These are phyloP conservation scores for Fusarium coffeatum DNA, from an alignment of 2,329 filamentous ascomycete genomes.

Conservation along the genomic window DNA sequence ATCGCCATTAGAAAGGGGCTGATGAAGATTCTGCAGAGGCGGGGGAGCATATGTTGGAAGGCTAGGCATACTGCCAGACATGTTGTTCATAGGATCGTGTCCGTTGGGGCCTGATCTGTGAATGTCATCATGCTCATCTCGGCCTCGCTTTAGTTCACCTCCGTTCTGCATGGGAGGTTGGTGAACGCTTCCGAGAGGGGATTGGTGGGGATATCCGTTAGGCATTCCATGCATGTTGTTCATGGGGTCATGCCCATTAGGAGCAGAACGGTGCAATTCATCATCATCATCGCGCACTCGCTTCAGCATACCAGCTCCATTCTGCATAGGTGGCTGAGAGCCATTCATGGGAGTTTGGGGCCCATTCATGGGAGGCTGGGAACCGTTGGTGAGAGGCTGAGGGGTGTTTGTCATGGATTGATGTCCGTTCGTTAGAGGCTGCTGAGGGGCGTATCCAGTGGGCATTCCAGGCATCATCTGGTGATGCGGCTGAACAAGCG, in stretches of 20 bases:
- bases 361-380: slow-evolving; percentile 34
- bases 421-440: slow-evolving; percentile 19
- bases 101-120: slow-evolving; percentile 73
- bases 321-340: slow-evolving; percentile 60
- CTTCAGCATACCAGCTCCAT: slow-evolving; percentile 67
- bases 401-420: slow-evolving; percentile 22
- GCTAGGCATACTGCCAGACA: slow-evolving; percentile 65
- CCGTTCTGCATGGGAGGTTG: slow-evolving; percentile 69
- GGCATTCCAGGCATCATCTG: slow-evolving; percentile 29
- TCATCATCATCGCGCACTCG: slow-evolving; percentile 71
- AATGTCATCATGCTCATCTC: slow-evolving; percentile 71
- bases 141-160: slow-evolving; percentile 60
- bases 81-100: slow-evolving; percentile 75
- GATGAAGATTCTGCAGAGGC: slow-evolving; percentile 54
- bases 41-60: slow-evolving; percentile 73
- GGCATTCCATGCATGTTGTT: slow-evolving; percentile 68
- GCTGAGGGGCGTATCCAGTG: slow-evolving; percentile 20
- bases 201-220: slow-evolving; percentile 73
- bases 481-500: slow-evolving; percentile 70
- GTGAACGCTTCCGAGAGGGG: slow-evolving; percentile 52
- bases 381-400: slow-evolving; percentile 19
- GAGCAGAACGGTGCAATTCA: slow-evolving; percentile 65
- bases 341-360: slow-evolving; percentile 27
- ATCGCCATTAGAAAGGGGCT: slow-evolving; percentile 68
- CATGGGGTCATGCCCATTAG: slow-evolving; percentile 78